Percentiles rank a stretch among this genome's conserved stretches.
Evolutionary conservation across 495 filamentous ascomycete species (phyloP).

Genomic region (Umbilicaria muhlenbergii): DNA sequence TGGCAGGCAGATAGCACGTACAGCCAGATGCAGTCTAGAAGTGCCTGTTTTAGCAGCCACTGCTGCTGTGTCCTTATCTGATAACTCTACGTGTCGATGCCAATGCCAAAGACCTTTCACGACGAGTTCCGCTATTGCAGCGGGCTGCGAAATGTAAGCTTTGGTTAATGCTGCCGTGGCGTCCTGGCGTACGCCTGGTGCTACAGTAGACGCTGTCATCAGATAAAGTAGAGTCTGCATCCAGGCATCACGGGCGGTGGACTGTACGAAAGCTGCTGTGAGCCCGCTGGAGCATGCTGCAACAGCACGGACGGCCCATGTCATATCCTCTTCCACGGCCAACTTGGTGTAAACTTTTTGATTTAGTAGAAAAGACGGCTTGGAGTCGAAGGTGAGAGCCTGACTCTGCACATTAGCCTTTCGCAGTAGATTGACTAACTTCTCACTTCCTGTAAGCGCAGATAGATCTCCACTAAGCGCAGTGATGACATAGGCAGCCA

Average conservation of each 20-base stretch:
- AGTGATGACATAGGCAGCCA: slow-evolving; percentile 56
- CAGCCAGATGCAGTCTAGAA: slow-evolving; percentile 40
- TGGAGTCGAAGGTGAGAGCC: slow-evolving; percentile 47
- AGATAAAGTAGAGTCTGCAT: slow-evolving; percentile 66
- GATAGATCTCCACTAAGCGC: slow-evolving; percentile 33
- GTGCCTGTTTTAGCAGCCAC: slow-evolving; percentile 48
- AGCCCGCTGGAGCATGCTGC: slow-evolving; percentile 36
- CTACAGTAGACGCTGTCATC: slow-evolving; percentile 43
- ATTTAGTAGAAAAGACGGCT: slow-evolving; percentile 75
- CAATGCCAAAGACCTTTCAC: slow-evolving; percentile 71
- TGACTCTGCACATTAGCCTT: slow-evolving; percentile 45
- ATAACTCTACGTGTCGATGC: slow-evolving; percentile 44
- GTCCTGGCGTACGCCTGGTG: slow-evolving; percentile 40
- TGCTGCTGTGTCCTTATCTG: slow-evolving; percentile 66
- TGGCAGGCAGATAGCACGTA: slow-evolving; percentile 53
- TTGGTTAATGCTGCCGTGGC: slow-evolving; percentile 39
- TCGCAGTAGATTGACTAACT: slow-evolving; percentile 29
- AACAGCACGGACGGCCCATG: slow-evolving; percentile 61
- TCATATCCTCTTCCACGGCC: slow-evolving; percentile 49
- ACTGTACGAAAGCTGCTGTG: slow-evolving; percentile 19
- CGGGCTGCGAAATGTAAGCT: slow-evolving; percentile 39
- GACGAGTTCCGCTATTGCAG: slow-evolving; percentile 39
- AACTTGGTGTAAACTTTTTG: slow-evolving; percentile 71
- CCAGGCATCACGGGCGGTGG: slow-evolving; percentile 43
- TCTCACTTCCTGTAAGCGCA: slow-evolving; percentile 8